Conservation (phyloP, 345 rosid species). For the Lagerstroemia speciosa region DNA sequence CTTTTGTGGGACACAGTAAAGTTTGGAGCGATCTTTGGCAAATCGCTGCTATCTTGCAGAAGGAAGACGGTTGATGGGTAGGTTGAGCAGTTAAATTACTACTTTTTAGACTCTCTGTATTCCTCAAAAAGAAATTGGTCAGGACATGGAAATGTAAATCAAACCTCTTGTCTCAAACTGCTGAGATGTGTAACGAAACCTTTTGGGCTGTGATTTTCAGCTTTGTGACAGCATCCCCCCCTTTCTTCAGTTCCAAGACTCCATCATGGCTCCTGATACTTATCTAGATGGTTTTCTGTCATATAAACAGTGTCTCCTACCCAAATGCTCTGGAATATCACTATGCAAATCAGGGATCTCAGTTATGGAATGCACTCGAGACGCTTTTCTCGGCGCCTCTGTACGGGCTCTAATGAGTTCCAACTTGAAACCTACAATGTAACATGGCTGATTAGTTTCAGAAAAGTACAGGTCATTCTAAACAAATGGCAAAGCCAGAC, state of each 20-base stretch:
- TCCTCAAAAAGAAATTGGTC: not conserved
- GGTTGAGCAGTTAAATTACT: not conserved
- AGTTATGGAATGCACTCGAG: no score
- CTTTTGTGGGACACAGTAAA: not conserved
- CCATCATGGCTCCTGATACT: not conserved
- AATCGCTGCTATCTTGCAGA: not conserved
- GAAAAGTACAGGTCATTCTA: no score
- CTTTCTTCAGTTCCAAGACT: not conserved
- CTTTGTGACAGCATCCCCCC: constrained; percentile 7
- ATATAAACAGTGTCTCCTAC: no score
- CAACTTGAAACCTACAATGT: no score
- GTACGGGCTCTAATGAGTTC: no score
- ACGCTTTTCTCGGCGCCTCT: no score
- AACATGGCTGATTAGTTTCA: no score
- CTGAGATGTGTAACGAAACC: not conserved
- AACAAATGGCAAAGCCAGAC: no score
- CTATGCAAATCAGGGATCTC: no score
- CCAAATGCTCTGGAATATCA: no score
- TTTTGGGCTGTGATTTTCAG: constrained; percentile 10
- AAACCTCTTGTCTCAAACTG: not conserved
- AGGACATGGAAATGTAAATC: not conserved
- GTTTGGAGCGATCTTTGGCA: not conserved
- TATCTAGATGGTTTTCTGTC: no score
- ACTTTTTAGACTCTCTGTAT: not conserved
- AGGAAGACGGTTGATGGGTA: not conserved